Conservation (phyloP, 208 protist genomes). For the Blastocrithidia nonstop region DNA sequence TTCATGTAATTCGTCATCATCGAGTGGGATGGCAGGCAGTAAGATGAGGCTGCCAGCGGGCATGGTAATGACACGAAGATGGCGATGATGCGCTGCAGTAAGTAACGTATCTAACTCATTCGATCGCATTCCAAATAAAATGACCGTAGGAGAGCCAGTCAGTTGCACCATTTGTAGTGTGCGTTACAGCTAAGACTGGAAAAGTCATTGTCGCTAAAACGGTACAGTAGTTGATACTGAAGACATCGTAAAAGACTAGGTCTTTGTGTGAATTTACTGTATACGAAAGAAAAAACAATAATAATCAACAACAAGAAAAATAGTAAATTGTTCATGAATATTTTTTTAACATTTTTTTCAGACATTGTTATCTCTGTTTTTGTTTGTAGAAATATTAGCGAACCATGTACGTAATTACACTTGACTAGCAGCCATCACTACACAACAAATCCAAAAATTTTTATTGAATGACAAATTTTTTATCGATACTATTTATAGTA, state of each 20-base stretch:
- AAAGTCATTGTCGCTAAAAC: too few relatives aligned
- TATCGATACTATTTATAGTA: too few relatives aligned
- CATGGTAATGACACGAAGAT: constrained; percentile 50
- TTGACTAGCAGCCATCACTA: not conserved
- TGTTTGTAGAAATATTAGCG: not conserved
- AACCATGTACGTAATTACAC: not conserved
- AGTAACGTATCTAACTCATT: constrained; percentile 57
- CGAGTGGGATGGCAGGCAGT: constrained; percentile 45
- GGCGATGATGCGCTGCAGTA: constrained; percentile 23
- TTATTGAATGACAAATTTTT: constrained; percentile 1
- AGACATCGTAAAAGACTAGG: too few relatives aligned
- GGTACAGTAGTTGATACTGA: too few relatives aligned
- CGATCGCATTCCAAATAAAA: constrained; percentile 26
- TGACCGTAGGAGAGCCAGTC: constrained; percentile 42
- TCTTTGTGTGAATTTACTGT: too few relatives aligned
- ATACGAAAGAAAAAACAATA: too few relatives aligned
- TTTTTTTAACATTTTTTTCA: too few relatives aligned
- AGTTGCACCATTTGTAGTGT: constrained; percentile 28
- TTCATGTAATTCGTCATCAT: constrained; percentile 27
- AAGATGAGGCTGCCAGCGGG: constrained; percentile 52
- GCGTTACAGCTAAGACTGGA: not conserved
- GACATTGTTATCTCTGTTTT: not conserved
- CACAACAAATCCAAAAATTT: not conserved
- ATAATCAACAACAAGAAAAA: too few relatives aligned
- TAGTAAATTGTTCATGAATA: too few relatives aligned